phyloP scores from a whole-genome alignment of 1,284 basidiomycete genomes.

The Leccinum fallax region DNA sequence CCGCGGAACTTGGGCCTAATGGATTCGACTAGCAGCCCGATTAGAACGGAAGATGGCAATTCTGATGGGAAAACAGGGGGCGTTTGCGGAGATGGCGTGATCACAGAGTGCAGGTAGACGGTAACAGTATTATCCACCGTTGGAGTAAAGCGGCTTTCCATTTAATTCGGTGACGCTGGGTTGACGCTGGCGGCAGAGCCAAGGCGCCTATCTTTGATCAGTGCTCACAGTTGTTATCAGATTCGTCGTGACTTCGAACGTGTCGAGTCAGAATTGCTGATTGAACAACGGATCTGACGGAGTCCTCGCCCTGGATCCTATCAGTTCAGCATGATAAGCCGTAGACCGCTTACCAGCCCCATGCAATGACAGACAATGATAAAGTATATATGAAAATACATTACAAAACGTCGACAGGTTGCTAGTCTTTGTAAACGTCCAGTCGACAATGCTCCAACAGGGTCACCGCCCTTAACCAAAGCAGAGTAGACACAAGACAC shows the following conservation, averaged over 20 bases:
- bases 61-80: background rate
- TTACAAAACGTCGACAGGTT: background rate
- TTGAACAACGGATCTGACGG: background rate
- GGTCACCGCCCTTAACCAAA: background rate
- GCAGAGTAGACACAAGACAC: slow-evolving; percentile 21
- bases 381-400: background rate
- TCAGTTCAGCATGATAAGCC: background rate
- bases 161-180: background rate
- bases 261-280: background rate
- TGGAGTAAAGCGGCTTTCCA: background rate
- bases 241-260: background rate
- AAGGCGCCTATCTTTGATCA: background rate
- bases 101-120: background rate
- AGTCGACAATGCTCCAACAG: background rate
- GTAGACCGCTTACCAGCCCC: background rate
- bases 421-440: background rate
- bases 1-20: background rate
- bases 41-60: background rate
- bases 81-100: background rate
- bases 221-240: background rate
- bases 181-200: slow-evolving; percentile 2
- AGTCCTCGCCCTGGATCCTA: slow-evolving; percentile 5
- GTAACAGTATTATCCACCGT: background rate
- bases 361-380: background rate
- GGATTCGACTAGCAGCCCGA: background rate